These are phyloP conservation scores for Penicillium sp. DNA, from an alignment of 2,329 filamentous ascomycete species.

Conservation along the genomic window DNA sequence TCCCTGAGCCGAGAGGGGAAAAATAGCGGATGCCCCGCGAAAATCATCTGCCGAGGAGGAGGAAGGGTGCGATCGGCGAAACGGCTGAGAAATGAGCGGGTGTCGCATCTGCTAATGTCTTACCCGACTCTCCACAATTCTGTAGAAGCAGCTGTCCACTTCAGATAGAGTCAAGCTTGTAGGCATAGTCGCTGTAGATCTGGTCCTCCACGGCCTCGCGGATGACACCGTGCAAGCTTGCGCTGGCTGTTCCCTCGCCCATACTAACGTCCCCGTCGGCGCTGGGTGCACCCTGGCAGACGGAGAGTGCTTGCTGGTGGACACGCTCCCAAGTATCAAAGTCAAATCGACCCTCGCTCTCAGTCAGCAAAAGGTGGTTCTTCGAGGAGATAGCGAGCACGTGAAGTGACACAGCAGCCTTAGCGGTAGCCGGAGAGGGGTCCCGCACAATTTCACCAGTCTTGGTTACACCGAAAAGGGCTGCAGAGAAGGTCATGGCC, in stretches of 20 bases:
- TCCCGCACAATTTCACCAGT: slow-evolving; percentile 50
- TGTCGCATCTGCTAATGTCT: not conserved
- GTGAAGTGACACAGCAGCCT: slow-evolving; percentile 67
- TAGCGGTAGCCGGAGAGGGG: slow-evolving; percentile 61
- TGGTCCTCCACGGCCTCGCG: slow-evolving; percentile 60
- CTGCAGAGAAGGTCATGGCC: slow-evolving; percentile 65
- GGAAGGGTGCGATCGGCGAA: not conserved
- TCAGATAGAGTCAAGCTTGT: slow-evolving; percentile 40
- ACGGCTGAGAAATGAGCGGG: not conserved
- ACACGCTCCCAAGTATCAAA: slow-evolving; percentile 71
- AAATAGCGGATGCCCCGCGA: not conserved
- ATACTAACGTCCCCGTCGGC: slow-evolving; percentile 44
- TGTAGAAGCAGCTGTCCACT: not conserved
- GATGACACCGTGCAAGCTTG: slow-evolving; percentile 57
- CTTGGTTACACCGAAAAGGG: slow-evolving; percentile 57
- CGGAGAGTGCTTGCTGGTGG: slow-evolving; percentile 59
- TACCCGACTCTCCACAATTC: not conserved
- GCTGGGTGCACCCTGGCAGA: slow-evolving; percentile 56
- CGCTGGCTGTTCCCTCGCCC: slow-evolving; percentile 41
- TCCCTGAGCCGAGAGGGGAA: not conserved
- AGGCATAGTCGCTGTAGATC: slow-evolving; percentile 41
- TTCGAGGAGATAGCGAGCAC: slow-evolving; percentile 77
- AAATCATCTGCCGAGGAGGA: not conserved
- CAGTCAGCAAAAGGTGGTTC: slow-evolving; percentile 68
- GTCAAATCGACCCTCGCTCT: slow-evolving; percentile 77